A percentile compares a stretch with the other conserved stretches of the same genome.
These are phyloP conservation scores for Diplodia mutila DNA, from an alignment of 2,329 filamentous ascomycete genomes.

Conservation along the genomic window DNA sequence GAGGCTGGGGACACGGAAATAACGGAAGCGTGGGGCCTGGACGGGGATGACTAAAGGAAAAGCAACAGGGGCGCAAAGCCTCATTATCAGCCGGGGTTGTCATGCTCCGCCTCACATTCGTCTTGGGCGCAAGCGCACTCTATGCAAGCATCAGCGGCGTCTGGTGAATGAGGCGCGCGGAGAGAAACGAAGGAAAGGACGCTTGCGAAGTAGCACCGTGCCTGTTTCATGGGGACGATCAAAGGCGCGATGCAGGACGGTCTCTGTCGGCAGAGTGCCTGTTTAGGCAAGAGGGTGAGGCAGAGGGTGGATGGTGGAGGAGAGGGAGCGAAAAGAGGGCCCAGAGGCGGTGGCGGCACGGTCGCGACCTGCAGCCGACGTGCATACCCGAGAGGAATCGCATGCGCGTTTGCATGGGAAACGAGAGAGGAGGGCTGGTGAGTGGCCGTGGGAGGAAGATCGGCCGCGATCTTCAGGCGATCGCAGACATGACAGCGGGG, in stretches of 20 bases:
- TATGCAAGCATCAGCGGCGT: constrained; percentile 8
- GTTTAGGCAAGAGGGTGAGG: not conserved
- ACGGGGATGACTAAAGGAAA: constrained; percentile 2
- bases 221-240: constrained; percentile 14
- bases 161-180: not conserved
- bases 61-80: constrained; percentile 1
- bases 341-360: not conserved
- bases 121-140: not conserved
- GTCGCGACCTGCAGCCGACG: not conserved
- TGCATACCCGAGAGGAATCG: not conserved
- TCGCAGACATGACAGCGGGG: not conserved
- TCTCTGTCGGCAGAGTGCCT: not conserved
- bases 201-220: constrained; percentile 1
- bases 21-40: not conserved
- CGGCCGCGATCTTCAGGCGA: constrained; percentile 10
- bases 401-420: constrained; percentile 5
- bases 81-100: constrained; percentile 18
- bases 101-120: constrained; percentile 16
- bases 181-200: not conserved
- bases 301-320: not conserved
- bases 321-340: not conserved
- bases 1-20: not conserved
- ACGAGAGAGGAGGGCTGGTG: not conserved
- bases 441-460: not conserved
- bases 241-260: not conserved